phyloP scores from a whole-genome alignment of 2,329 filamentous ascomycete genomes.

The Trichophyton equinum region DNA sequence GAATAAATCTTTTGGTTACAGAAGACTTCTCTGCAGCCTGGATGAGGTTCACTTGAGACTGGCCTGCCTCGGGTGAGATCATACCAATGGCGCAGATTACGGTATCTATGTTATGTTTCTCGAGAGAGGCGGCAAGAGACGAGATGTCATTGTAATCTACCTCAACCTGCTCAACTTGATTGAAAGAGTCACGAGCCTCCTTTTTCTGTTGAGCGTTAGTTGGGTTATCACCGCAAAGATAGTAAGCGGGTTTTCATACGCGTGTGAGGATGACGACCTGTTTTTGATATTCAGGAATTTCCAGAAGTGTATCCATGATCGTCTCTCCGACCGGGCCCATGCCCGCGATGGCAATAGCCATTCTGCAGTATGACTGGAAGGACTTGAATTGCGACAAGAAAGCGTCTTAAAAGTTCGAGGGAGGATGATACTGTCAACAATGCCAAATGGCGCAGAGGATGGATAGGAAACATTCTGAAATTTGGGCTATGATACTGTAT shows the following conservation, averaged over 20 bases:
- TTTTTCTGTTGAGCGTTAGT: background rate
- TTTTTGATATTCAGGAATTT: background rate
- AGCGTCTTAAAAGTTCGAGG: too few species aligned
- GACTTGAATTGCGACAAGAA: too few species aligned
- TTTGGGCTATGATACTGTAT: too few species aligned
- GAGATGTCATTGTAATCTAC: slow-evolving; percentile 1
- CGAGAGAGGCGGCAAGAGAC: background rate
- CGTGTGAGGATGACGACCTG: background rate
- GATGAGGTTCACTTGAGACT: slow-evolving; percentile 3
- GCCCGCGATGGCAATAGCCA: slow-evolving; percentile 1
- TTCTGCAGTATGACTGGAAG: background rate
- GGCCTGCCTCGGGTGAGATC: background rate
- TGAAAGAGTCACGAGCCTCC: background rate
- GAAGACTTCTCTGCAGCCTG: background rate
- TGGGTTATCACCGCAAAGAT: background rate
- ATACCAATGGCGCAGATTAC: slow-evolving; percentile 2
- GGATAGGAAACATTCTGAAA: too few species aligned
- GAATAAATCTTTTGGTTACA: background rate
- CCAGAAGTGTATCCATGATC: background rate
- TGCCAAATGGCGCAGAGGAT: too few species aligned
- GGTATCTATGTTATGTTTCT: background rate
- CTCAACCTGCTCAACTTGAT: background rate
- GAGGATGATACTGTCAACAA: too few species aligned
- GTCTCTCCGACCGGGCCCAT: background rate
- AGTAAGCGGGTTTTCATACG: background rate